Percentiles rank a stretch among this genome's conserved stretches.
phyloP scores from a whole-genome alignment of 306 rosid genomes.

The Dalbergia cochinchinensis region DNA sequence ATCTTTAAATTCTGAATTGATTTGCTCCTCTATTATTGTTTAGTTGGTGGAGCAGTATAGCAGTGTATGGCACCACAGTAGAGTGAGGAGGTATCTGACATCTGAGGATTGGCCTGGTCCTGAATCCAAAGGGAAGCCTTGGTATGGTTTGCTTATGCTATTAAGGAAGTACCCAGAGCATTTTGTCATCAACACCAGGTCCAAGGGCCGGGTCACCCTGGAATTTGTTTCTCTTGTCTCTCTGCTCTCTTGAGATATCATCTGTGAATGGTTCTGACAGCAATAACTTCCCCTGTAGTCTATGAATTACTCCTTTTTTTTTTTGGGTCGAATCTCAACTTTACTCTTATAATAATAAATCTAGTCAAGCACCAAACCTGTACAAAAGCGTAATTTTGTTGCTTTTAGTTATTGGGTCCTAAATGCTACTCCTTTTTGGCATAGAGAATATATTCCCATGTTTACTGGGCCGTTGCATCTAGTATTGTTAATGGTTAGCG shows the following conservation, averaged over 20 bases:
- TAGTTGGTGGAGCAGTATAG: slow-evolving; percentile 87
- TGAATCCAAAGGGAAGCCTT: slow-evolving; percentile 95
- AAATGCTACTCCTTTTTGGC: neutral
- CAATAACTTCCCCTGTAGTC: slow-evolving; percentile 22
- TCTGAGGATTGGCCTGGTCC: slow-evolving; percentile 91
- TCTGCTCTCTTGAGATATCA: slow-evolving; percentile 71
- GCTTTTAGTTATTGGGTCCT: slow-evolving; percentile 7
- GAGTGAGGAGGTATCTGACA: slow-evolving; percentile 88
- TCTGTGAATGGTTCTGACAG: neutral
- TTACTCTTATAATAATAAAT: neutral
- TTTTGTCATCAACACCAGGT: slow-evolving; percentile 96
- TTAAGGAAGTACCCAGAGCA: slow-evolving; percentile 98
- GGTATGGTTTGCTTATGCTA: slow-evolving; percentile 95
- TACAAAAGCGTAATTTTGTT: slow-evolving; percentile 11
- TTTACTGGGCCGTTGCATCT: too few relatives aligned
- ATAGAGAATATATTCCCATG: neutral
- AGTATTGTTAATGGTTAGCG: too few relatives aligned
- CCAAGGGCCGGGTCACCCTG: slow-evolving; percentile 81
- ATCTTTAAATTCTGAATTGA: slow-evolving; percentile 17
- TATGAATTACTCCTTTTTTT: neutral
- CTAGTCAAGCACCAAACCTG: slow-evolving; percentile 16
- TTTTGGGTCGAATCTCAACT: neutral
- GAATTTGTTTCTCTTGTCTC: slow-evolving; percentile 95
- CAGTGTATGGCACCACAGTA: slow-evolving; percentile 84
- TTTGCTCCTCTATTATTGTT: slow-evolving; percentile 10